Base-by-base conservation (phyloP, 768 basidiomycete genomes). In the Boletus reticulatus region DNA sequence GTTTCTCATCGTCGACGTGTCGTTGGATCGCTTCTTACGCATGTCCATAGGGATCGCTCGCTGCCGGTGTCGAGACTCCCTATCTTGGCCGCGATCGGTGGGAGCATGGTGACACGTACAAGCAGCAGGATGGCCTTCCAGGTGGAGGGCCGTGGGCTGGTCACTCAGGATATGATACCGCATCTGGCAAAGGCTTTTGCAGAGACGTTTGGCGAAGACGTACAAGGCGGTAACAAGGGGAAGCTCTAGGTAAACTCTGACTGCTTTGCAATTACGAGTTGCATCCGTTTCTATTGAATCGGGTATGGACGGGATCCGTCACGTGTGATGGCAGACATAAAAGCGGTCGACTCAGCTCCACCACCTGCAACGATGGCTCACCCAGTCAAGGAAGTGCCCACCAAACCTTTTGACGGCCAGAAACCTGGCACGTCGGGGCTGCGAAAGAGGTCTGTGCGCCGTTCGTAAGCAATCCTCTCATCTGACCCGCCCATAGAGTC, bases 391-490 rank as follows among this genome's bases (percentile, higher is more conserved):
- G 84, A 88, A 62, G 79, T 97, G 49, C 52, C 77, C 29, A 97
- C 94, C 4, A 94, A 87, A 70, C 88, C 93, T 20, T 95, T 84
- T 69, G 90, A 94, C 4, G 94, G 92, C 62, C 93, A 95, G 76
- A 98, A 96, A 73, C 97, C 97, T 22, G 97, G 97, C 57, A 98
- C 97, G 12, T 98, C 97, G 60, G 97, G 97, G 61, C 85, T 98
- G 45, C 83, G 97, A 67, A 98, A 98, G 80, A 84, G 94, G 93
- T 92, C 61, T 48, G 42, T 53, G 39, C 43, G 2, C 20, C 41
- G 29, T 49, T 52, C 55, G 48, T 49, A 9, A 41, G 31, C 48
- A 49, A 54, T 50, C 60, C 61, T 56, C 60, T 60, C 59, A 9
- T 36, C 60, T 71, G 58, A 66, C 50, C 56, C 34, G 58, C 38